Evolutionary conservation across 495 filamentous ascomycete species (phyloP), one percentile per base, ranked within the genome.

Genomic region (Tuber aestivum): DNA sequence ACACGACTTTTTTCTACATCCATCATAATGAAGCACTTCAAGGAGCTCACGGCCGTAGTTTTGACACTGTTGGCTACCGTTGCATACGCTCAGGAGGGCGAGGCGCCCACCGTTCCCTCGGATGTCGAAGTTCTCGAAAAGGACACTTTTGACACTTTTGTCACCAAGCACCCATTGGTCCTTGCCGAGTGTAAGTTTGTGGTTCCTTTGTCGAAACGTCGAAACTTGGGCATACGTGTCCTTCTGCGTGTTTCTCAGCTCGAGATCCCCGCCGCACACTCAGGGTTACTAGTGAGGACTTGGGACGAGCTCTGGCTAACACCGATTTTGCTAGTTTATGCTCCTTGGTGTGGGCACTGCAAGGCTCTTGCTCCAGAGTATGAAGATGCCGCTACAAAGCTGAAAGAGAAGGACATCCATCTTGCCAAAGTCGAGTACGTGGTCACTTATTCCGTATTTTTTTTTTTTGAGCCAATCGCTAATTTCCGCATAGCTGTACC

Each of bases 391-490:
- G 95, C 95, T 23, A 97, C 94, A 0, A 90, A 91, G 68, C 86
- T 99, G 79, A 99, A 98, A 88, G 91, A 92, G 86, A 99, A 98
- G 89, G 87, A 94, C 76, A 98, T 99, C 83, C 88, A 90, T 76
- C 84, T 99, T 70, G 94, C 89, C 81, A 98, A 99, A 89, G 87
- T 99, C 79, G 95, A 99, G 82, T 83, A 75, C 32, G 82, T 74
- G n/a, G 35, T 50, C 41, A 48, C 32, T 21, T n/a, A 42, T 27
- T 61, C 10, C n/a, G 16, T 4, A 2, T 65, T 23, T 40, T 70
- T 12, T n/a, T 14, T 65, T 27, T 20, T 41, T 23, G 70, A 41
- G 27, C 27, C 20, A 42, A 48, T 41, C n/a, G 23, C 69, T 74
- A 71, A 78, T 68, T 72, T 48, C 38, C 27, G 3, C 40, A 27